Evolutionary conservation across 495 filamentous ascomycete species (phyloP).

Genomic region (Cairneyella variabilis): DNA sequence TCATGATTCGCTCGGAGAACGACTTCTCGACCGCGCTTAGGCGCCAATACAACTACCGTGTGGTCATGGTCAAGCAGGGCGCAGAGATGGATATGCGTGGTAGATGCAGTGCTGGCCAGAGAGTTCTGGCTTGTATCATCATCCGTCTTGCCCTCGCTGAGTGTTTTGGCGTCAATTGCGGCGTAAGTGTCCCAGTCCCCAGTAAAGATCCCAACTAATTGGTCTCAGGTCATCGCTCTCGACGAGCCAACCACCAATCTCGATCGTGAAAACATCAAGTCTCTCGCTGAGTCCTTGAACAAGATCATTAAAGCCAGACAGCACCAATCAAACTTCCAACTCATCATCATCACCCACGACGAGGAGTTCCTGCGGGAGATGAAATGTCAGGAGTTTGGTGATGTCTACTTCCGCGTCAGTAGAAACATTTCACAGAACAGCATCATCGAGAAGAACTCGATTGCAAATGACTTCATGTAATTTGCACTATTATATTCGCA

Average conservation of each 20-base stretch:
- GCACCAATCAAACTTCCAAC: slow-evolving; percentile 89
- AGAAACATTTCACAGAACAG: slow-evolving; percentile 85
- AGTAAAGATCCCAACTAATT: slow-evolving; percentile 10
- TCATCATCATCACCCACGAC: slow-evolving; percentile 98
- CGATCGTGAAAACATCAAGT: slow-evolving; percentile 88
- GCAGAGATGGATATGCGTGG: slow-evolving; percentile 99
- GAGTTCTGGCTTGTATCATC: slow-evolving; percentile 94
- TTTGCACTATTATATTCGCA: background rate
- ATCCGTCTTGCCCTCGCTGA: slow-evolving; percentile 95
- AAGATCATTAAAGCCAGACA: slow-evolving; percentile 82
- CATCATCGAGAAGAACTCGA: slow-evolving; percentile 70
- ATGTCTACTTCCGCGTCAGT: slow-evolving; percentile 83
- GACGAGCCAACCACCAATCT: slow-evolving; percentile 99
- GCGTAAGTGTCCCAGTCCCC: slow-evolving; percentile 37
- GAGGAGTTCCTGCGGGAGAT: slow-evolving; percentile 93
- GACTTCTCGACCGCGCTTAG: slow-evolving; percentile 71
- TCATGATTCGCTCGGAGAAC: slow-evolving; percentile 82
- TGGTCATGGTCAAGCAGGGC: slow-evolving; percentile 96
- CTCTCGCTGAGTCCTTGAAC: slow-evolving; percentile 78
- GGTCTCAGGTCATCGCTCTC: slow-evolving; percentile 77
- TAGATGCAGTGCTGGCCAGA: slow-evolving; percentile 93
- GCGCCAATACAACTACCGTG: slow-evolving; percentile 92
- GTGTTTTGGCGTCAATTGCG: slow-evolving; percentile 95
- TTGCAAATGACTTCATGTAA: slow-evolving; percentile 39
- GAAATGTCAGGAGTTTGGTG: slow-evolving; percentile 91